Base-by-base conservation (phyloP, 1,284 basidiomycete species). In the Trichosporon coremiiforme region DNA sequence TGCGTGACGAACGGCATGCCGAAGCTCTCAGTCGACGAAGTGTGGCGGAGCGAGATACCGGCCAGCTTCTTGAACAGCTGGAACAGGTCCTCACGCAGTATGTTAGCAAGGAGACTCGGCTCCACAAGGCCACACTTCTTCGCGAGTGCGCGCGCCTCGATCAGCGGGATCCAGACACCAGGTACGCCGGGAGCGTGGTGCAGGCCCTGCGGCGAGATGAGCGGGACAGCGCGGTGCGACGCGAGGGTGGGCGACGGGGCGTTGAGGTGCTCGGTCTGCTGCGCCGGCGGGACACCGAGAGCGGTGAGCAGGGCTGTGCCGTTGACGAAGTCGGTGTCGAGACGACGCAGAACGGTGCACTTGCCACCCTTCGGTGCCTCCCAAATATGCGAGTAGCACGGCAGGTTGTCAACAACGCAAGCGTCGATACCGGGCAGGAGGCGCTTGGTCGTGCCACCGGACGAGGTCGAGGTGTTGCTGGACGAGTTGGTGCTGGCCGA, bases 321-420 rank as follows among this genome's bases (percentile, higher is more conserved):
- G 68, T 82, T 82, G 70, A 82, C 80, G 67, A 80, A 82, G 73
- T 82, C 81, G 2, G 77, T 77, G 69, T 82, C 81, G 29, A 82
- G 73, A 5, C 81, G 69, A 60, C 81, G 70, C 17, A 80, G 75
- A 7, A 82, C 67, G 0, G 74, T 75, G 64, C 75, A 74, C 70
- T 73, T 74, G 1, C 73, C 74, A 29, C 67, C 68, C 50, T 67
- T 68, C 13, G 66, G 65, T 10, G 72, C 70, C 64, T 76, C 77
- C 62, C 72, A 77, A 8, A 77, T 50, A 70, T 79, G 77, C 38
- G 76, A 74, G 71, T 82, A 82, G 12, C 80, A 79, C 0, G 81
- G 81, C 2, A 82, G 80, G 60, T 80, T 78, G 67, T 81, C 79
- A 6, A 82, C 75, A 9, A 82, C 80, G 71, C 78, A 78, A 6